These are phyloP conservation scores for Cystobasidium pallidum DNA, from an alignment of 1,284 basidiomycete species.

Conservation along the genomic window DNA sequence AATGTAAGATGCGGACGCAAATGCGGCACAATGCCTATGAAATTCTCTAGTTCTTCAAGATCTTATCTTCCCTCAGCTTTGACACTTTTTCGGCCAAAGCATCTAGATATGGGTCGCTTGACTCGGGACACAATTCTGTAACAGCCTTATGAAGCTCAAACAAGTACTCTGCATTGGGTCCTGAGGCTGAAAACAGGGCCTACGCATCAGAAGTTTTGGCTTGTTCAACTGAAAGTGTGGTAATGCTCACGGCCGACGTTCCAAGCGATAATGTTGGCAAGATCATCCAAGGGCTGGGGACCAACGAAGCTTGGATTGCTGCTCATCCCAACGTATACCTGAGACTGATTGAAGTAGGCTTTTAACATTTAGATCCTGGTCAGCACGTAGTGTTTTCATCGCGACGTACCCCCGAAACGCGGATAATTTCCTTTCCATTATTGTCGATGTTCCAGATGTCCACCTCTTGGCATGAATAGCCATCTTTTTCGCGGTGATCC, in stretches of 20 bases:
- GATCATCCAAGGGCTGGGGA: conserved; percentile 69
- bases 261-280: conserved; percentile 60
- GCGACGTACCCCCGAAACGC: not conserved
- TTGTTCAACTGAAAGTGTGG: too few relatives aligned
- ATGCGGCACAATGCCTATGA: not conserved
- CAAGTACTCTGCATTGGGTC: conserved; percentile 39
- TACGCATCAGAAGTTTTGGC: too few relatives aligned
- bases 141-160: conserved; percentile 41
- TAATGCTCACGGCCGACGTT: conserved; percentile 35
- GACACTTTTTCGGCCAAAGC: conserved; percentile 13
- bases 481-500: conserved; percentile 83
- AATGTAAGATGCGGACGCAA: not conserved
- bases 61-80: not conserved
- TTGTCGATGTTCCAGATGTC: conserved; percentile 64
- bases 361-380: too few relatives aligned
- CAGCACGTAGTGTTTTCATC: not conserved
- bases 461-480: conserved; percentile 70
- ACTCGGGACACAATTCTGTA: conserved; percentile 19
- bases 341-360: not conserved
- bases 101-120: conserved; percentile 32
- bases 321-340: conserved; percentile 73
- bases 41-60: not conserved
- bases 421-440: conserved; percentile 51
- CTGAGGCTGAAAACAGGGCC: conserved; percentile 20
- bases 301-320: conserved; percentile 83